Evolutionary conservation across 345 rosid genomes (phyloP), one percentile per base, ranked within the genome.

Genomic region (Corchorus olitorius): DNA sequence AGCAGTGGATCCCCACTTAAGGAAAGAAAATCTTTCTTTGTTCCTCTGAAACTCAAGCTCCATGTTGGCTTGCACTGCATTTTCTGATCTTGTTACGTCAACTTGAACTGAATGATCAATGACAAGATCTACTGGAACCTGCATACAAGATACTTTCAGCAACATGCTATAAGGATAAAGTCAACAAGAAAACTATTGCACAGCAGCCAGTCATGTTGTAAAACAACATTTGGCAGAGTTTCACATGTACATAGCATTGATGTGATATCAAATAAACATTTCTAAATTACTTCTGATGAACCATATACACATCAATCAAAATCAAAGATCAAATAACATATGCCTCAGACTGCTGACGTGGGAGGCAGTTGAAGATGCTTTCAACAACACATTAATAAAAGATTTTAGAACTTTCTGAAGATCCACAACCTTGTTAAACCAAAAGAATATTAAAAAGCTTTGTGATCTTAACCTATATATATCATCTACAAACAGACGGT

Each of bases 41-140:
- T 97, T 97, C 85, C 99, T 88, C 77, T 86, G 89, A 85, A 97
- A 97, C 81, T 97, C 99, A 75, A 92, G 86, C 82, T 91, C 98
- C 97, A 97, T 97, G 63, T 97, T 97, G 20, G 92, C 94, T 82
- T 94, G 97, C 69, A 97, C 98, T 35, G 99, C 99, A 60, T 94
- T 97, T 83, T 91, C 97, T 19, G 98, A 90, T 83, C 97, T 83
- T 59, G 98, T 81, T 70, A 97, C 99, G 79, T 97, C 99, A 77
- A 97, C 99, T 82, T 97, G 99, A 81, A 97, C 98, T 0, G 99
- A 97, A 86, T 97, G 99, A 75, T 97, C 99, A 84, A 94, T 90
- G 16, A 97, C 98, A 22, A 97, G 96, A 88, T 94, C 98, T n/a
- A 94, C 98, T 4, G 99, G 98, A 82, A 97, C 97, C 93, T 89